Evolutionary conservation across 306 rosid genomes (phyloP), one percentile per base, ranked within the genome.

Genomic region (Malus orientalis): DNA sequence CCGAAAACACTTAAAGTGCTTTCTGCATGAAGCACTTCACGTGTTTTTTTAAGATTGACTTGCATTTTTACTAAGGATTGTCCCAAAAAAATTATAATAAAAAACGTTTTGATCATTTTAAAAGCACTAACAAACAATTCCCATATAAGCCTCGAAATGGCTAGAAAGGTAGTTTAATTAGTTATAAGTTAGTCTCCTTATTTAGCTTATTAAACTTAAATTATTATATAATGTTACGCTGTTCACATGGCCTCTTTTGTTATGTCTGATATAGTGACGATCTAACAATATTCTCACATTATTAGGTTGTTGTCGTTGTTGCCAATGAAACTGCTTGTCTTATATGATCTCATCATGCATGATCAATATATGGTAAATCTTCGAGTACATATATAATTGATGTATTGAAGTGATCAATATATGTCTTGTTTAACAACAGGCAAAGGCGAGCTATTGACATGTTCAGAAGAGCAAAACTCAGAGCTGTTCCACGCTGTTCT

Each of bases 401-500:
- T 49, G 55, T 18, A 18, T 20, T 42, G 71, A 25, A 67, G 14
- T 13, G 22, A 45, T 33, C 22, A 23, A 25, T 22, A 36, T 36
- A 36, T 36, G 40, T 44, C 13, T 69, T 23, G 58, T 6, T 69
- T 23, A 44, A 25, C 85, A 95, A 15, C 85, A 95, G 99, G 97
- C n/a, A 95, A 89, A 58, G 99, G 99, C 16, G 92, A 92, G 85
- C 23, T 85, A 67, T n/a, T 89, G 86, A 88, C 92, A 38, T 95
- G 99, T 83, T 95, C 99, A 8, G 85, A 92, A 67, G 81, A 87
- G 57, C 76, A 84, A 74, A 95, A 95, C 82, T 10, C 93, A 44
- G 96, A 91, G 72, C 86, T 90, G 77, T 95, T 95, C 88, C 89
- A 92, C 81, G 92, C 85, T 27, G 99, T 91, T 73, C 93, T 95